Base-by-base conservation (phyloP, 192 early-diverging fungal species). In the Podila epicladia region DNA sequence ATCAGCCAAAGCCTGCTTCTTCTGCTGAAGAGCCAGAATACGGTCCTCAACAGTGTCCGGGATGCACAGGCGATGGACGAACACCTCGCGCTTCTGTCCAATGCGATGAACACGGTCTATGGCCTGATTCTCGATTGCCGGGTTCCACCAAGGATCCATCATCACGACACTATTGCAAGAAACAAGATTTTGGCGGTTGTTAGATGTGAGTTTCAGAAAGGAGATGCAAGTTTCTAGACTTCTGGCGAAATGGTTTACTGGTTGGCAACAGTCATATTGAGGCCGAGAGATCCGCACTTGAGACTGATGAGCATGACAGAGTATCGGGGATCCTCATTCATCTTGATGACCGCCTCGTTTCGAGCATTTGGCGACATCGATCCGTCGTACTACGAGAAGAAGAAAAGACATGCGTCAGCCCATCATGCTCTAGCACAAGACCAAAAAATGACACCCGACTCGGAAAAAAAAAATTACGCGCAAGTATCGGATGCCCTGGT, bases 141-240 rank as follows among this genome's bases (percentile, higher is more conserved):
- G 93, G 73, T 94, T 94, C 93, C 92, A 93, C 95, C 95, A 96
- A 50, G 93, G 79, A 65, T 94, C 92, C 77, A 94, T 85, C 33
- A 96, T 67, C 35, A 96, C 91, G 7, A 96, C 91, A 22, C 85
- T 82, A 67, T 78, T 84, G 11, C 38, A 41, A 9, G n/a, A 33
- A 58, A 24, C 19, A 22, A 28, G 22, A 31, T 19, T 13, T 7
- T 29, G 9, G 28, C 19, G 20, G 12, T n/a, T 22, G 37, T 28
- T 13, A 53, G 29, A 29, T 3, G 4, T 35, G 33, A 35, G 33
- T 20, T 28, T 67, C 2, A 9, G 12, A 17, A 51, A 65, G 22
- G 5, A 29, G 1, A 26, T 49, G 5, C 13, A 20, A 45, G 24
- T 19, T 50, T 4, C 9, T 63, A 15, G 31, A 24, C 26, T 15